phyloP scores from a whole-genome alignment of 208 protist genomes.

The Leishmania lainsoni region DNA sequence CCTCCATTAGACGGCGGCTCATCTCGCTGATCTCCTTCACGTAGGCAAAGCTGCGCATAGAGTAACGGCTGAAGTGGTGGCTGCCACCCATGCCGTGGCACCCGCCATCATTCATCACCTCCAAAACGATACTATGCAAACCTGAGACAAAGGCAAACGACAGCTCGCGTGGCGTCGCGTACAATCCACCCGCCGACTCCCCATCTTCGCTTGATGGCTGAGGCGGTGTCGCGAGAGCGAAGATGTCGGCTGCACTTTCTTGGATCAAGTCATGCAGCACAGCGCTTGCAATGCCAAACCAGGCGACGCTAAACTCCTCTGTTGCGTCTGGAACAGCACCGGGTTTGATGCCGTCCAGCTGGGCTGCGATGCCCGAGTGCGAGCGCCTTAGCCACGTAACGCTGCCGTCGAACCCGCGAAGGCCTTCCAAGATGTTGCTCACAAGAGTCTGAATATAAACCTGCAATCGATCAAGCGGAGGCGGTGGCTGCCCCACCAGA shows the following conservation, averaged over 20 bases:
- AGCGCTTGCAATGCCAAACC: slow-evolving; percentile 44
- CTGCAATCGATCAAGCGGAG: slow-evolving; percentile 14
- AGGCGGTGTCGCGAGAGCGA: background rate
- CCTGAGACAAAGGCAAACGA: slow-evolving; percentile 28
- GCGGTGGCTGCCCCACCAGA: slow-evolving; percentile 9
- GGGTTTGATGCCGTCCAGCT: slow-evolving; percentile 19
- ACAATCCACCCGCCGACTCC: background rate
- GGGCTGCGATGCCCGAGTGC: slow-evolving; percentile 17
- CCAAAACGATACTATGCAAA: slow-evolving; percentile 32
- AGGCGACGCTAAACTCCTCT: slow-evolving; percentile 42
- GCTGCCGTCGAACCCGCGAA: slow-evolving; percentile 36
- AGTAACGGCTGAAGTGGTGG: slow-evolving; percentile 28
- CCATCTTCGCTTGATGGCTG: background rate
- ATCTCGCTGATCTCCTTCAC: slow-evolving; percentile 28
- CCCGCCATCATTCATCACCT: slow-evolving; percentile 31
- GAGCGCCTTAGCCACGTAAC: slow-evolving; percentile 32
- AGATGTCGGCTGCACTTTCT: slow-evolving; percentile 24
- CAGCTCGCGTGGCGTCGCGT: slow-evolving; percentile 21
- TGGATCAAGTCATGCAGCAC: slow-evolving; percentile 27
- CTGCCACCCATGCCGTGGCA: slow-evolving; percentile 20
- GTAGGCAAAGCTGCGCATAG: slow-evolving; percentile 15
- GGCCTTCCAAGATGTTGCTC: slow-evolving; percentile 27
- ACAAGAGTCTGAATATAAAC: slow-evolving; percentile 20
- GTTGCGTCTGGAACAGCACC: slow-evolving; percentile 20
- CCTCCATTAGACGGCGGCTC: slow-evolving; percentile 39